Conservation (phyloP, 192 early-diverging fungal species). For the Backusella psychrophila region DNA sequence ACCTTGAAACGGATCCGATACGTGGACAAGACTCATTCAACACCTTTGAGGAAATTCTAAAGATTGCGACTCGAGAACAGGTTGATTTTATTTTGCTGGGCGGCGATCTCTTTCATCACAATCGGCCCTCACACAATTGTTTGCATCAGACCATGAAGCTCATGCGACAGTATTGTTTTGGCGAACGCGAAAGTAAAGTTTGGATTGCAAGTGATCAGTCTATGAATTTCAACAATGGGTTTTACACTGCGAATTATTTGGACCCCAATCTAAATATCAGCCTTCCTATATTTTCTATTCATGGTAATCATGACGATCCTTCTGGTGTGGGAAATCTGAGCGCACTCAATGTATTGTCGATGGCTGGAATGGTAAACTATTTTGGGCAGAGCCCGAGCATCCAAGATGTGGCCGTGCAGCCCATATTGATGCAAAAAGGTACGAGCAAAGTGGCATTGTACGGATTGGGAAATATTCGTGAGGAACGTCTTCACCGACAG, state of each 20-base stretch:
- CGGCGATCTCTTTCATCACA: constrained; percentile 97
- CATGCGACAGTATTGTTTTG: constrained; percentile 66
- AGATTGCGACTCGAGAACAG: constrained; percentile 60
- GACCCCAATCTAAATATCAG: constrained; percentile 85
- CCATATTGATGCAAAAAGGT: constrained; percentile 83
- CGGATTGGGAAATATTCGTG: constrained; percentile 91
- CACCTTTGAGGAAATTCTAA: constrained; percentile 89
- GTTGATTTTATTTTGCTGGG: constrained; percentile 93
- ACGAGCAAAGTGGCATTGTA: constrained; percentile 75
- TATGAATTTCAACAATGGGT: constrained; percentile 65
- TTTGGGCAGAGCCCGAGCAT: constrained; percentile 77
- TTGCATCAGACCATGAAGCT: constrained; percentile 70
- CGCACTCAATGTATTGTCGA: constrained; percentile 79
- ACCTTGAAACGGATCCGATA: constrained; percentile 85
- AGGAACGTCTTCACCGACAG: constrained; percentile 82
- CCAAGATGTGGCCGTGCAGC: constrained; percentile 76
- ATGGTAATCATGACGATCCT: constrained; percentile 98
- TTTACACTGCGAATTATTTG: constrained; percentile 77
- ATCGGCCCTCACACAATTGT: constrained; percentile 80
- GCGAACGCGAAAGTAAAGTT: constrained; percentile 62
- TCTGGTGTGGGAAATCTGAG: constrained; percentile 79
- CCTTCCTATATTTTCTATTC: constrained; percentile 92
- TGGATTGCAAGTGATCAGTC: constrained; percentile 77
- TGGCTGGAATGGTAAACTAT: constrained; percentile 87
- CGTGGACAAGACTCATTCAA: constrained; percentile 81